Evolutionary conservation across 805 yeast genomes (phyloP), one percentile per base, ranked within the genome.

Genomic region (Candida boidinii): DNA sequence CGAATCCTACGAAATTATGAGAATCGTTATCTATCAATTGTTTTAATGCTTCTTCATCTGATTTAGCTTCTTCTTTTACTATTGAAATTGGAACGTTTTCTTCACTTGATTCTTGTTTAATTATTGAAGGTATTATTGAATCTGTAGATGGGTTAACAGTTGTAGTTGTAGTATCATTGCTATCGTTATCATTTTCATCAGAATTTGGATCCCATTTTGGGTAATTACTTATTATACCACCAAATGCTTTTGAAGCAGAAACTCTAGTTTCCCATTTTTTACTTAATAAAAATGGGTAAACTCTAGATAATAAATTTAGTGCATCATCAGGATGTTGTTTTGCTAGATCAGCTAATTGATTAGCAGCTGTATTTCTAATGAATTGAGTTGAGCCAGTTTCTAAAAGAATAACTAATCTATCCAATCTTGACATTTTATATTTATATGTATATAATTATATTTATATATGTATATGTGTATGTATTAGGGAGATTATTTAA

Each of bases 321-420:
- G 84, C 74, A 48, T 92, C 97, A 49, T 90, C 97, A 0, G 97
- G 96, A 49, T 92, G 97, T 27, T 82, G 81, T 54, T 82, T 82
- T 18, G 96, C 96, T 24, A 94, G 68, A 44, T 90, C 97, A 5
- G 95, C 85, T 43, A 92, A 66, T 59, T 92, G 99, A 49, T 90
- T 96, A 2, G 97, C 97, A 1, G 98, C 99, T 8, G 96, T 85
- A 50, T 85, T 86, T 43, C 97, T 72, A 28, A 92, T 92, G 53
- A 86, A 82, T 25, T 84, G 84, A 5, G 96, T 86, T 10, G 96
- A 85, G 9, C 98, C 98, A 2, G 96, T 85, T 58, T 94, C 98
- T 43, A 92, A 63, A 26, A 74, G 45, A 9, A 52, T 49, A 22
- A 56, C 64, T 33, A 58, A 48, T 27, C 64, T 41, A 28, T 58